A percentile compares a stretch with the other conserved stretches of the same genome.
phyloP scores from a whole-genome alignment of 306 rosid genomes.

The Cicer yamashitae region DNA sequence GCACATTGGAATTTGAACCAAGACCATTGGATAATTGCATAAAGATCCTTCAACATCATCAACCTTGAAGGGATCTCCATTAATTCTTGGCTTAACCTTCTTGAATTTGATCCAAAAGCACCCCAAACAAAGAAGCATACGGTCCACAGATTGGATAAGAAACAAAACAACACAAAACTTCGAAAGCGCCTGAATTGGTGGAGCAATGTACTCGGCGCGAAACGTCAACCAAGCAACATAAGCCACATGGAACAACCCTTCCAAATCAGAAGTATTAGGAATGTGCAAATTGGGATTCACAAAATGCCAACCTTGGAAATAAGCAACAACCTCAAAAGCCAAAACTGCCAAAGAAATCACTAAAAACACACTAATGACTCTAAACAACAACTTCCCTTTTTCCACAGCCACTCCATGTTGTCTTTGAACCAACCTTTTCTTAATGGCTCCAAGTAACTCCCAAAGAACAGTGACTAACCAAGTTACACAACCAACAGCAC shows the following conservation, averaged over 20 bases:
- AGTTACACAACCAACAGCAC: slow-evolving; percentile 73
- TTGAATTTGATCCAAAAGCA: slow-evolving; percentile 86
- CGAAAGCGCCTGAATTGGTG: slow-evolving; percentile 76
- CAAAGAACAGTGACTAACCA: slow-evolving; percentile 72
- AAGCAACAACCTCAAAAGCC: slow-evolving; percentile 78
- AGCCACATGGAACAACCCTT: slow-evolving; percentile 67
- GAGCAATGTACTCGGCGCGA: slow-evolving; percentile 87
- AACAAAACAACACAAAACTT: slow-evolving; percentile 82
- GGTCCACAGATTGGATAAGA: slow-evolving; percentile 87
- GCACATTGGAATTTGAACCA: slow-evolving; percentile 95
- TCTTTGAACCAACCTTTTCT: slow-evolving; percentile 73
- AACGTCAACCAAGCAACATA: slow-evolving; percentile 81
- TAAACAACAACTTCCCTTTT: slow-evolving; percentile 65
- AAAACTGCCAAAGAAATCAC: slow-evolving; percentile 69
- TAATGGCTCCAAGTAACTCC: slow-evolving; percentile 74
- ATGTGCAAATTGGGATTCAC: slow-evolving; percentile 70
- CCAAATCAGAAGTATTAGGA: slow-evolving; percentile 72
- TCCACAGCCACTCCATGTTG: slow-evolving; percentile 60
- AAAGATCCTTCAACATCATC: slow-evolving; percentile 72
- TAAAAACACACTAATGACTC: slow-evolving; percentile 70
- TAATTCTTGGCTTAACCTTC: slow-evolving; percentile 75
- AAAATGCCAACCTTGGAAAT: slow-evolving; percentile 86
- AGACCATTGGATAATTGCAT: slow-evolving; percentile 79
- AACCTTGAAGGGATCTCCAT: slow-evolving; percentile 55
- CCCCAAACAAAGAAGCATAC: slow-evolving; percentile 79